Evolutionary conservation across 140 eudicot genomes (phyloP).

Genomic region (Bidens hawaiensis): DNA sequence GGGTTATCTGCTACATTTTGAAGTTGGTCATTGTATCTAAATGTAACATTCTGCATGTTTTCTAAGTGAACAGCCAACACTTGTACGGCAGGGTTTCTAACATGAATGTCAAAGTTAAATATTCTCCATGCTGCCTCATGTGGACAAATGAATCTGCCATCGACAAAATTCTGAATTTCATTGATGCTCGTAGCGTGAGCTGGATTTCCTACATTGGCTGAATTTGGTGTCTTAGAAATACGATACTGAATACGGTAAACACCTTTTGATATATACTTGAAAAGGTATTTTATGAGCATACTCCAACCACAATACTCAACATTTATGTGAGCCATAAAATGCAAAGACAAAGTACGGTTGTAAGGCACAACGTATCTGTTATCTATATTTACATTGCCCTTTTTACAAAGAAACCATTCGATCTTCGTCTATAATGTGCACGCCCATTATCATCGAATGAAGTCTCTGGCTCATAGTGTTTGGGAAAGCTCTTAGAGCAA

Average conservation of each 20-base stretch:
- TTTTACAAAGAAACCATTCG: too few species aligned
- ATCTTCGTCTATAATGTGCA: too few species aligned
- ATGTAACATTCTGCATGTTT: neutral
- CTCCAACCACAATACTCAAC: neutral
- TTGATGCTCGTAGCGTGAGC: neutral
- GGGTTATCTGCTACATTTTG: neutral
- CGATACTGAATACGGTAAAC: neutral
- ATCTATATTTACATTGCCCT: too few species aligned
- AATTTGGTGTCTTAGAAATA: neutral
- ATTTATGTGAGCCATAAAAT: neutral
- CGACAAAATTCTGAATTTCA: neutral
- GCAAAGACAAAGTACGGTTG: too few species aligned
- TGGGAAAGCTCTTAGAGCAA: too few species aligned
- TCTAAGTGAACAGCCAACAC: neutral
- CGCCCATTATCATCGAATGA: too few species aligned
- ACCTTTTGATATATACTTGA: neutral
- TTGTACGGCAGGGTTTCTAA: neutral
- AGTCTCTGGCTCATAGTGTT: too few species aligned
- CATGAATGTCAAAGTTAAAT: neutral
- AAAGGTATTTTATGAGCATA: too few species aligned
- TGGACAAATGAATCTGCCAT: too few species aligned
- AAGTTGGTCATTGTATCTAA: too few species aligned
- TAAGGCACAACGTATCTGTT: too few species aligned
- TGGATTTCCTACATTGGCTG: too few species aligned
- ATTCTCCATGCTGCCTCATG: neutral